Base-by-base conservation (phyloP, 176 grass and related monocot genomes). In the Zea luxurians region DNA sequence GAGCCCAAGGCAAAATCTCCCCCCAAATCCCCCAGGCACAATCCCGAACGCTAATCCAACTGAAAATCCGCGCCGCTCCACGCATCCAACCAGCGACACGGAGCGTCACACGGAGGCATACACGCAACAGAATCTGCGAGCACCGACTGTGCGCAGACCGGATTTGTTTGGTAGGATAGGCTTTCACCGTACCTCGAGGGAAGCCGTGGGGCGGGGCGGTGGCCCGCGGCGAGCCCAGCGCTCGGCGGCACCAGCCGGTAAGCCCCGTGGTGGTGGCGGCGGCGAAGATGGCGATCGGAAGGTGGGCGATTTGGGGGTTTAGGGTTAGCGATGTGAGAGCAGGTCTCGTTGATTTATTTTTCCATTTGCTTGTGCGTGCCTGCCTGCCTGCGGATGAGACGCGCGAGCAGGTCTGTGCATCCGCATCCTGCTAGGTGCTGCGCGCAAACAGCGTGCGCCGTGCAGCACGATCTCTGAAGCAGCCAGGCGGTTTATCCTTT, bases 291-390 rank as follows among this genome's bases (percentile, higher is more conserved):
- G 27, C 27, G 27, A 27, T 27, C 27, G 27, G 27, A 27, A 27
- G 27, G 27, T 27, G 27, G 27, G 71, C n/a, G 10, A 21, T 40
- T 81, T 72, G 45, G 66, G 73, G 82, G 52, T 64, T 84, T 84
- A 78, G 82, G 74, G 82, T 71, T 84, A 84, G 74, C 66, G 70
- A n/a, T 44, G 47, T 9, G 27, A 27, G 58, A 45, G 37, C 18
- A 4, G 36, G 36, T 4, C 4, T 0, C 1, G 61, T 27, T 42
- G 63, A 15, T 27, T 53, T 27, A 27, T 27, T 27, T 27, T 27
- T 27, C 27, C 27, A 27, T 27, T 27, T 27, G 27, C 27, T 27
- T 37, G 0, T 13, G 44, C 53, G 3, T 27, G 27, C 0, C 0
- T 27, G 27, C 27, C 0, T 64, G 73, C 48, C 16, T 44, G 48